phyloP scores from a whole-genome alignment of 2,329 filamentous ascomycete genomes.

The Aspergillus sp. region DNA sequence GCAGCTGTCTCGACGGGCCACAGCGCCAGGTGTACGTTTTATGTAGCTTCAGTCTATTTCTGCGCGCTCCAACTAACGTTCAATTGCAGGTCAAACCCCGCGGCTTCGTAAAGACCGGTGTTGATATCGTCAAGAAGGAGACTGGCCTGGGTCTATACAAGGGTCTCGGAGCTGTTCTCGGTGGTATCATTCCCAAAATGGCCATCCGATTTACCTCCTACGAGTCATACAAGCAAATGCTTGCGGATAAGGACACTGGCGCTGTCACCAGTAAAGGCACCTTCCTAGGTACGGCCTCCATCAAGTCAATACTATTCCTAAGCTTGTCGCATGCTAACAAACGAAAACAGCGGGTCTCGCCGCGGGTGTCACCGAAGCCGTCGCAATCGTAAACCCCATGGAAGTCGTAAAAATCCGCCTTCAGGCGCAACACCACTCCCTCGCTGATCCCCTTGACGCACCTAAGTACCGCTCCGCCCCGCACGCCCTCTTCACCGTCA shows the following conservation, averaged over 20 bases:
- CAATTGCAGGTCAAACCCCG: slow-evolving; percentile 63
- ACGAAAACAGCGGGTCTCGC: slow-evolving; percentile 69
- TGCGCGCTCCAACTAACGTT: background rate
- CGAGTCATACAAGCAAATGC: slow-evolving; percentile 85
- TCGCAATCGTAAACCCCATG: slow-evolving; percentile 96
- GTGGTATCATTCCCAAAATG: slow-evolving; percentile 98
- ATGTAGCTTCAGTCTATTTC: background rate
- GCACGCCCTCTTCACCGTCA: slow-evolving; percentile 77
- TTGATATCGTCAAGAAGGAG: slow-evolving; percentile 83
- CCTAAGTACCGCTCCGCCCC: slow-evolving; percentile 98
- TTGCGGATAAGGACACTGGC: slow-evolving; percentile 69
- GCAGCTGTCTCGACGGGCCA: slow-evolving; percentile 88
- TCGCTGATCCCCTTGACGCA: slow-evolving; percentile 93
- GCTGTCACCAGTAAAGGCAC: slow-evolving; percentile 69
- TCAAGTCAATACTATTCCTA: too few relatives aligned
- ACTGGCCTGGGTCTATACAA: slow-evolving; percentile 95
- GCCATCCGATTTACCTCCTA: slow-evolving; percentile 98
- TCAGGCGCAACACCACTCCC: slow-evolving; percentile 95
- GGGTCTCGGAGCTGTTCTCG: slow-evolving; percentile 93
- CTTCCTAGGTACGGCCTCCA: slow-evolving; percentile 58
- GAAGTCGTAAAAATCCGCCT: slow-evolving; percentile 98
- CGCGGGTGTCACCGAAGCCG: slow-evolving; percentile 93
- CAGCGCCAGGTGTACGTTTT: slow-evolving; percentile 69
- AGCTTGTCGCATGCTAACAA: slow-evolving; percentile 4
- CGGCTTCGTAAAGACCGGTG: slow-evolving; percentile 83